A percentile compares a stretch with the other conserved stretches of the same genome.
Evolutionary conservation across 306 rosid genomes (phyloP).

Genomic region (Comarum palustre): DNA sequence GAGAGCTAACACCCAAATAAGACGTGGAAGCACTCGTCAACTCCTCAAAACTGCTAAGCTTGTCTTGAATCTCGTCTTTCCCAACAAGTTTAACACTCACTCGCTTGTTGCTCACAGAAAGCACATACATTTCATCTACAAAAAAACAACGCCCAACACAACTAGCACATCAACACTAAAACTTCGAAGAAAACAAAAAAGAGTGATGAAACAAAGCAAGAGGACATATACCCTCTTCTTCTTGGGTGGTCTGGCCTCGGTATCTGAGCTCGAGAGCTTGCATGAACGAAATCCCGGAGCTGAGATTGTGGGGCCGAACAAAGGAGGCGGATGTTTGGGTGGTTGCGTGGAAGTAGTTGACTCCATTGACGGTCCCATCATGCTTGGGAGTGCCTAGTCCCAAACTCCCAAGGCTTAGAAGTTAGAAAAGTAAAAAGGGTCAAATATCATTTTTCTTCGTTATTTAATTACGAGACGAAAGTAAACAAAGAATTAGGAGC

Average conservation of each 20-base stretch:
- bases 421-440: too few species aligned
- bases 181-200: not conserved
- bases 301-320: slow-evolving; percentile 61
- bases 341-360: slow-evolving; percentile 64
- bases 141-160: slow-evolving; percentile 16
- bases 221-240: slow-evolving; percentile 74
- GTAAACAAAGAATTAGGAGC: too few species aligned
- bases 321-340: slow-evolving; percentile 66
- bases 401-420: too few species aligned
- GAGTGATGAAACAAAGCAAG: not conserved
- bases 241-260: slow-evolving; percentile 60
- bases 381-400: too few species aligned
- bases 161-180: not conserved
- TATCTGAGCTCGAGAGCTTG: slow-evolving; percentile 74
- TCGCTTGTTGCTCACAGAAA: slow-evolving; percentile 72
- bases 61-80: slow-evolving; percentile 74
- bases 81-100: slow-evolving; percentile 79
- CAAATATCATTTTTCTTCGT: too few species aligned
- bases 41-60: slow-evolving; percentile 83
- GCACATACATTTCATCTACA: slow-evolving; percentile 95
- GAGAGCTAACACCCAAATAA: slow-evolving; percentile 70
- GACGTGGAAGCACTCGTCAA: slow-evolving; percentile 62
- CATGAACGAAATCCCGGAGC: slow-evolving; percentile 60
- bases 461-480: too few species aligned
- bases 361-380: slow-evolving; percentile 77